Percentiles rank a stretch among this genome's conserved stretches.
Conservation (phyloP, 306 rosid species). For the Acacia melanoxylon region DNA sequence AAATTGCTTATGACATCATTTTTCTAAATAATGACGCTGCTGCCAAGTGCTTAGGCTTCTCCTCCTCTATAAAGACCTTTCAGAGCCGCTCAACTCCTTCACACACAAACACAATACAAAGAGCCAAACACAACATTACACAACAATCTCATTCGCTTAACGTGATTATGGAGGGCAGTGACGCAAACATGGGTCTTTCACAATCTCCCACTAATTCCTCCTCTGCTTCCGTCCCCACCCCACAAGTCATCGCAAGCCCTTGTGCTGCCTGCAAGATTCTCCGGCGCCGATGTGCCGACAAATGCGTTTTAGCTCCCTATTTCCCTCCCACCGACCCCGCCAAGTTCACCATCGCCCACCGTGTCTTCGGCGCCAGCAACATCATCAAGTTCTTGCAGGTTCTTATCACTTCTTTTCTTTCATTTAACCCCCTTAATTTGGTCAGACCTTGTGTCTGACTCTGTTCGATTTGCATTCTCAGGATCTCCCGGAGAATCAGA, state of each 20-base stretch:
- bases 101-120: conserved; percentile 11
- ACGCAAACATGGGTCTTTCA: conserved; percentile 39
- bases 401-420: not conserved
- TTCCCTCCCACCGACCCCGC: conserved; percentile 92
- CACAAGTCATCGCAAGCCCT: conserved; percentile 60
- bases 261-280: conserved; percentile 93
- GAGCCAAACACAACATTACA: conserved; percentile 2
- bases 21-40: conserved; percentile 15
- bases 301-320: conserved; percentile 90
- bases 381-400: conserved; percentile 97
- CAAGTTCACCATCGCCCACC: conserved; percentile 87
- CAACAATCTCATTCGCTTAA: not conserved
- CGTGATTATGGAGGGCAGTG: conserved; percentile 48
- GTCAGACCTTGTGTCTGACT: not conserved
- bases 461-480: conserved; percentile 7
- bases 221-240: conserved; percentile 38
- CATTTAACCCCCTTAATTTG: too few relatives aligned
- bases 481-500: conserved; percentile 90
- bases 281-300: conserved; percentile 80
- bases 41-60: not conserved
- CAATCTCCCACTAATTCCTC: conserved; percentile 40
- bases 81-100: conserved; percentile 1
- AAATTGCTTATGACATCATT: conserved; percentile 16
- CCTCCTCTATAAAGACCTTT: conserved; percentile 39
- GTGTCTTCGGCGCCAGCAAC: conserved; percentile 94